Conservation (phyloP, 768 basidiomycete genomes). For the Trametes cingulata region DNA sequence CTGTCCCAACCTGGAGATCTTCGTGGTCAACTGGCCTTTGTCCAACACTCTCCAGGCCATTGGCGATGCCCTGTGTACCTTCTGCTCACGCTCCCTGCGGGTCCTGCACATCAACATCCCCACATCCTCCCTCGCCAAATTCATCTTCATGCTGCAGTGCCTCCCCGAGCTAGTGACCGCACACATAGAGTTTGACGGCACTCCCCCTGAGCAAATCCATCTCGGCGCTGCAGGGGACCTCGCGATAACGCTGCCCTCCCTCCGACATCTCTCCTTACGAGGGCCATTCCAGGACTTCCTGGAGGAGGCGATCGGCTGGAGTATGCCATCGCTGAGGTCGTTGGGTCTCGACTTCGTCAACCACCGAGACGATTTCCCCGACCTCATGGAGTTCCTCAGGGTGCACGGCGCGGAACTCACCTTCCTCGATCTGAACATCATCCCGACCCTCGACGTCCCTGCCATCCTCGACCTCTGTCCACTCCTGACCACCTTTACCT, state of each 20-base stretch:
- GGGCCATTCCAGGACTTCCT: constrained; percentile 66
- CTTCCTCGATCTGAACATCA: constrained; percentile 66
- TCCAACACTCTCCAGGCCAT: constrained; percentile 58
- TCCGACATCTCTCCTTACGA: constrained; percentile 63
- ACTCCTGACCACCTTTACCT: constrained; percentile 58
- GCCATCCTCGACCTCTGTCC: constrained; percentile 66
- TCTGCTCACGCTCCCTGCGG: constrained; percentile 50
- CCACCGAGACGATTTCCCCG: constrained; percentile 52
- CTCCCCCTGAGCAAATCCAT: constrained; percentile 40
- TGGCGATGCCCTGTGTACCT: constrained; percentile 61
- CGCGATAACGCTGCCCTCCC: constrained; percentile 49
- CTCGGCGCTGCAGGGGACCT: constrained; percentile 65
- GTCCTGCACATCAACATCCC: constrained; percentile 65
- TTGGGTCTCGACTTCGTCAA: constrained; percentile 57
- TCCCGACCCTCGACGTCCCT: constrained; percentile 56
- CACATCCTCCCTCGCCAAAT: constrained; percentile 54
- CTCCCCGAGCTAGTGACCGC: constrained; percentile 58
- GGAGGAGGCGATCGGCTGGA: constrained; percentile 70
- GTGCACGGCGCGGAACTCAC: constrained; percentile 58
- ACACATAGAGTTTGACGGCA: constrained; percentile 51
- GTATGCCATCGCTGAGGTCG: constrained; percentile 56
- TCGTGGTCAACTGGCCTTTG: constrained; percentile 69
- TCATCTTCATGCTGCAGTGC: constrained; percentile 71
- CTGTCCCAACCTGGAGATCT: constrained; percentile 74
- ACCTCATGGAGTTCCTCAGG: constrained; percentile 58